Base-by-base conservation (phyloP, 371 early-diverging fungal genomes). In the Mucor lusitanicus region DNA sequence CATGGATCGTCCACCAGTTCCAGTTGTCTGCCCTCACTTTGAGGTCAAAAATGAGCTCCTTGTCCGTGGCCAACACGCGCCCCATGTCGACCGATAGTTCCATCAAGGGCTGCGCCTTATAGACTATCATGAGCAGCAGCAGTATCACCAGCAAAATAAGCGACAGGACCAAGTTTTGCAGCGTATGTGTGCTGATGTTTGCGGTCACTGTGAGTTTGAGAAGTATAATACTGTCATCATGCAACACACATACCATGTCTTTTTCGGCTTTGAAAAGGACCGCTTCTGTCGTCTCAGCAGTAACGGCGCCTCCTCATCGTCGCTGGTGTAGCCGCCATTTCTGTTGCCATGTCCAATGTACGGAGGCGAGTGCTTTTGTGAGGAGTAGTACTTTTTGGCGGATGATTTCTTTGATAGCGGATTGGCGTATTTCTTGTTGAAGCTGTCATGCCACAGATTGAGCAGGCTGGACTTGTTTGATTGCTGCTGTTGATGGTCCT, bases 21-120 rank as follows among this genome's bases (percentile, higher is more conserved):
- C 77, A 77, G 62, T 90, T 90, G 27, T 76, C 74, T 0, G 86
- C 84, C 39, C 80, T 74, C 23, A 90, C 75, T 53, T 84, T 83
- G 59, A 89, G 66, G 67, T 88, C 88, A 60, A 90, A 90, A 23
- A 90, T 81, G 7, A 90, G 75, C 65, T 88, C 89, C 68, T 88
- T 89, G 44, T 90, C 89, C 3, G 89, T 82, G 4, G 90, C 88
- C 57, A 90, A 67, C 7, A 90, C 87, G 57, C 88, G 73, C 15
- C 86, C 79, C 68, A 90, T 82, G 8, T 76, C 76, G 6, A 80
- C 79, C 8, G 71, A 66, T 19, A 88, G 75, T 15, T 86, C 83
- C n/a, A 61, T 68, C 50, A 89, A 69, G 28, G 88, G 88, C 21
- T 65, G 69, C 2, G 78, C 78, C 15, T 56, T 67, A 30, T 77